Evolutionary conservation across 768 basidiomycete genomes (phyloP).

Genomic region (Pholiota molesta): DNA sequence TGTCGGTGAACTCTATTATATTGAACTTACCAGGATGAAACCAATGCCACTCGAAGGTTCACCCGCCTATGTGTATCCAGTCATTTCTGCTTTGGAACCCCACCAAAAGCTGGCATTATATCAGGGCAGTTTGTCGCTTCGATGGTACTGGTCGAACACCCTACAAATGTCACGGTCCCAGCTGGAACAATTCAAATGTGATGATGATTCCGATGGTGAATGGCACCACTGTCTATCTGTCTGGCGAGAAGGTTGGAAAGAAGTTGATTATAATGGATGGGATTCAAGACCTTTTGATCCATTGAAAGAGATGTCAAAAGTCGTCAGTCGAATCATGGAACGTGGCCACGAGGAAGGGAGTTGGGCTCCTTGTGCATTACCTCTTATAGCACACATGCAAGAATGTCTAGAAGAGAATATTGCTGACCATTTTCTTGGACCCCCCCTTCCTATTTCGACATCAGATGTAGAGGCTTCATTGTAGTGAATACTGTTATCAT

Average conservation of each 20-base stretch:
- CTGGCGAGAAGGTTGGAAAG: not conserved
- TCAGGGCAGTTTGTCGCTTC: conserved; percentile 4
- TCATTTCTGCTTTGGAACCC: not conserved
- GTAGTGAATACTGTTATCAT: too few relatives aligned
- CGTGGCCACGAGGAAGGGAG: too few relatives aligned
- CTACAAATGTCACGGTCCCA: too few relatives aligned
- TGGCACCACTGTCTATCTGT: too few relatives aligned
- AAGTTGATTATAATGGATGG: too few relatives aligned
- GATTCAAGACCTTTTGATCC: not conserved
- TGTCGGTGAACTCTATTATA: not conserved
- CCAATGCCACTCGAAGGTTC: not conserved
- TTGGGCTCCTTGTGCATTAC: not conserved
- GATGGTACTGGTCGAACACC: not conserved
- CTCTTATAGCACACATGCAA: not conserved
- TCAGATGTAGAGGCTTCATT: too few relatives aligned
- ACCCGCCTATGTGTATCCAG: not conserved
- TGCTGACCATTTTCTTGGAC: not conserved
- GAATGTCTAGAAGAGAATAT: not conserved
- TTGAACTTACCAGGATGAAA: not conserved
- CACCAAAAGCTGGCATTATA: not conserved
- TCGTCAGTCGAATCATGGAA: too few relatives aligned
- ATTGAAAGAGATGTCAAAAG: not conserved
- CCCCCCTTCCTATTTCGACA: too few relatives aligned
- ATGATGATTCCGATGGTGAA: too few relatives aligned
- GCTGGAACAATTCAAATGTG: too few relatives aligned